These are phyloP conservation scores for Candida piceae DNA, from an alignment of 805 yeast species.

Conservation along the genomic window DNA sequence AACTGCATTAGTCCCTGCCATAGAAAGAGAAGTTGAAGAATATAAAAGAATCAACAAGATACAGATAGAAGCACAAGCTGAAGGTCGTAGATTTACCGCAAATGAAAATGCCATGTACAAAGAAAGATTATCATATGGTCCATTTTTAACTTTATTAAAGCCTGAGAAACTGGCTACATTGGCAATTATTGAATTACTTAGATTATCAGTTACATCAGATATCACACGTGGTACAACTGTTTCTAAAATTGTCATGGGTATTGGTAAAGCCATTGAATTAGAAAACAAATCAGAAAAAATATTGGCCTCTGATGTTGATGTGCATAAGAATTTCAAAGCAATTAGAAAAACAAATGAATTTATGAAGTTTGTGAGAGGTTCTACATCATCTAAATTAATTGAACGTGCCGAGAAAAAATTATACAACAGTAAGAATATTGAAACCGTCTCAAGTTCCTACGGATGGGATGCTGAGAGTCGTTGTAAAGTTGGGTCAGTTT, in stretches of 20 bases:
- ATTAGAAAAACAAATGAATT: slow-evolving; percentile 43
- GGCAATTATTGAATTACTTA: slow-evolving; percentile 76
- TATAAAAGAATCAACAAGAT: slow-evolving; percentile 32
- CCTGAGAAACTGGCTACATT: slow-evolving; percentile 81
- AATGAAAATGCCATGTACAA: slow-evolving; percentile 12
- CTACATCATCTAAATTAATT: slow-evolving; percentile 24
- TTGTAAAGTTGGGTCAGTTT: slow-evolving; percentile 77
- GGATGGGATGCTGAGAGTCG: slow-evolving; percentile 29
- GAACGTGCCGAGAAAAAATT: slow-evolving; percentile 22
- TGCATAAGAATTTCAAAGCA: slow-evolving; percentile 47
- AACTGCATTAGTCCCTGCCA: slow-evolving; percentile 61
- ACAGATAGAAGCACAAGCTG: neutral
- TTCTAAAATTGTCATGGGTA: slow-evolving; percentile 72
- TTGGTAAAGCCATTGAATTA: slow-evolving; percentile 79
- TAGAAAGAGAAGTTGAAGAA: slow-evolving; percentile 58
- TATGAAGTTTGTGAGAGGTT: slow-evolving; percentile 33
- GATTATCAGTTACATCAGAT: slow-evolving; percentile 70
- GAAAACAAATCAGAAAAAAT: slow-evolving; percentile 74
- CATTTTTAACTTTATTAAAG: slow-evolving; percentile 64
- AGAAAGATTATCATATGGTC: slow-evolving; percentile 60
- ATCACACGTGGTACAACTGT: slow-evolving; percentile 77
- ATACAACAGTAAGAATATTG: slow-evolving; percentile 3
- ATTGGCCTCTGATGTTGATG: slow-evolving; percentile 50
- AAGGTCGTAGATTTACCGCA: slow-evolving; percentile 30
- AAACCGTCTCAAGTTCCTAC: neutral